A percentile compares a stretch with the other conserved stretches of the same genome.
Conservation (phyloP, 2,329 filamentous ascomycete species). For the Seiridium unicorne region DNA sequence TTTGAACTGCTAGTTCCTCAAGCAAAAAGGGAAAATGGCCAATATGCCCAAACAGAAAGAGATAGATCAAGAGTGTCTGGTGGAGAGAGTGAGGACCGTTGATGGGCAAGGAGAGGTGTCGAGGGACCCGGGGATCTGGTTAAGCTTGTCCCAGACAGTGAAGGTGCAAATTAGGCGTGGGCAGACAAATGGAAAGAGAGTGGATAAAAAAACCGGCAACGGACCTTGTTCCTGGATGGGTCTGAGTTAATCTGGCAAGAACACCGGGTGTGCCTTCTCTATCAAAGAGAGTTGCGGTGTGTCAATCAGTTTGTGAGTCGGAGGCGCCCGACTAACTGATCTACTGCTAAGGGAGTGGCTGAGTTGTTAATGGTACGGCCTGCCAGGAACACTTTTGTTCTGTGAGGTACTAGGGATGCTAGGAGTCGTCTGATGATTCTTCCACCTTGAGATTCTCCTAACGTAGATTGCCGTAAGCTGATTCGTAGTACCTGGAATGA, state of each 20-base stretch:
- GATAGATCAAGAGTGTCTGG: slow-evolving; percentile 23
- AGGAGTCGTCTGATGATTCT: no score
- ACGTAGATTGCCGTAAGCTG: no score
- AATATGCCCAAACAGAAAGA: slow-evolving; percentile 27
- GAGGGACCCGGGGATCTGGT: background rate
- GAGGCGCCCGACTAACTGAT: no score
- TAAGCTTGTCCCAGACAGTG: background rate
- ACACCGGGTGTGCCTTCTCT: background rate
- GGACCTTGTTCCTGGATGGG: background rate
- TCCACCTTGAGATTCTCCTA: no score
- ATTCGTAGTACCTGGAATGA: no score
- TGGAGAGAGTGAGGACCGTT: slow-evolving; percentile 14
- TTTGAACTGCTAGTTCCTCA: slow-evolving; percentile 18
- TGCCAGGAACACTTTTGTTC: no score
- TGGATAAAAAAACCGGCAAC: background rate
- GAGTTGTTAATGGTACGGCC: no score
- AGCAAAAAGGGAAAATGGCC: slow-evolving; percentile 23
- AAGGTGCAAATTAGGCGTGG: slow-evolving; percentile 15
- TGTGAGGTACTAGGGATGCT: no score
- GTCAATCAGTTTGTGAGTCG: no score
- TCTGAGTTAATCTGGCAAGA: background rate
- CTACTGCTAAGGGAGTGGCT: no score
- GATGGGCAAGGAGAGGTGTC: background rate
- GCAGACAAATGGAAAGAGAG: background rate
- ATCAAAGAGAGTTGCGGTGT: background rate